Evolutionary conservation across 2,329 filamentous ascomycete genomes (phyloP), one percentile per base, ranked within the genome.

Genomic region (Endocalyx cinctus): DNA sequence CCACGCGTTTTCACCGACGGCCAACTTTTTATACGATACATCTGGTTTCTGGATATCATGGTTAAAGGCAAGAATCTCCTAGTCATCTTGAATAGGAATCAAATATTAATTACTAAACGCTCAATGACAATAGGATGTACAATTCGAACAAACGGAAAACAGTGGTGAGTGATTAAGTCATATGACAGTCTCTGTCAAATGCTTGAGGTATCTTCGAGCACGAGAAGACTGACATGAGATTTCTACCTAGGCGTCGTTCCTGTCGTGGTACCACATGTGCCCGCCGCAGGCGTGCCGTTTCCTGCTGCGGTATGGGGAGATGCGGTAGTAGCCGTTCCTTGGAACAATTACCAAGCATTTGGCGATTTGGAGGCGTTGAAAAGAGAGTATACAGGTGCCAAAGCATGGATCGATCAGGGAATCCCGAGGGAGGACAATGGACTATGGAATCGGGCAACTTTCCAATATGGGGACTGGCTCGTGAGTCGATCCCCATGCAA

Each of bases 11-110:
- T 54, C 57, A 2, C 62, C 65, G 1, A 64, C 67, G 63, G 6
- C 67, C 67, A 70, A 63, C 31, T 78, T 69, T 40, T 56, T 80
- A 0, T 79, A 70, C 49, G 59, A 76, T 43, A 67, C 69, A 2
- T 52, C 61, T 0, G 72, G 69, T 0, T 68, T 79, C 39, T 66
- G 72, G 37, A 46, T 55, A 15, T 59, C 48, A 32, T 80, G 70
- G 74, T 57, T 70, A 15, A 55, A 61, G 32, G 45, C 40, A n/a
- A 25, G 39, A 31, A 11, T 10, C 29, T 18, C 3, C 23, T 10
- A 25, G 13, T 16, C n/a, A 17, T 25, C 7, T 8, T 18, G 5
- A 10, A 10, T 10, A 7, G 12, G 6, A 15, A 29, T 13, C 37
- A 29, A 43, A 4, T 11, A 8, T 16, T 5, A 12, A 18, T 17